Base-by-base conservation (phyloP, 2,329 filamentous ascomycete genomes). In the Nemania sp. region DNA sequence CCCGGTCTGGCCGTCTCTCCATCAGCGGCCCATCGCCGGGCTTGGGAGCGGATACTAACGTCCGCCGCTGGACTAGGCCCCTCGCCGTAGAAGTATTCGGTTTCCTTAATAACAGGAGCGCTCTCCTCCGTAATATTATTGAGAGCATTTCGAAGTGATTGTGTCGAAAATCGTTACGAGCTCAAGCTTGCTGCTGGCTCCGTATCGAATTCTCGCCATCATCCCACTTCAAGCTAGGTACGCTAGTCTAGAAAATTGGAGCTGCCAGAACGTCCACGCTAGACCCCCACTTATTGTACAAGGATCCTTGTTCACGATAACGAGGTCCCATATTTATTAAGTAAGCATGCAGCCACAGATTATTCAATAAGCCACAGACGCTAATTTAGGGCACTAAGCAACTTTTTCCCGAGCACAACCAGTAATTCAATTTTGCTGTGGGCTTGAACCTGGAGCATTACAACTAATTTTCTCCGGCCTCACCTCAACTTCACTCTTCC, bases 1-100 rank as follows among this genome's bases (percentile, higher is more conserved):
- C 88, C 71, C 90, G 86, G 77, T 92, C 89, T 43, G 88, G 81
- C 68, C 89, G 83, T 72, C 90, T 84, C 76, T 88, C 85, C 86
- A 92, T 87, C 73, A 92, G 79, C 61, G 89, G 89, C 27, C 87
- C 88, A 77, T 88, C 86, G 68, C 88, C 88, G 15, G 82, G 81
- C 73, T 84, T 87, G 4, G 89, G 89, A 26, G 89, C 85, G 11
- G 86, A 81, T 62, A 87, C 82, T 64, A 87, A 77, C 71, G 84
- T 83, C 71, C 86, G 80, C 72, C 85, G 66, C 64, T 75, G 72
- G 64, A 73, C 57, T 55, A 68, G 57, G 52, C 26, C 74, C 61
- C 63, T 64, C 10, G 70, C 29, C 10, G 62, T 45, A 0, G 71
- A 56, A n/a, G 43, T 63, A 53, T 64, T 67, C 1, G 22, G 61